Evolutionary conservation across 2,329 filamentous ascomycete genomes (phyloP), one percentile per base, ranked within the genome.

Genomic region (Botrytis squamosa): DNA sequence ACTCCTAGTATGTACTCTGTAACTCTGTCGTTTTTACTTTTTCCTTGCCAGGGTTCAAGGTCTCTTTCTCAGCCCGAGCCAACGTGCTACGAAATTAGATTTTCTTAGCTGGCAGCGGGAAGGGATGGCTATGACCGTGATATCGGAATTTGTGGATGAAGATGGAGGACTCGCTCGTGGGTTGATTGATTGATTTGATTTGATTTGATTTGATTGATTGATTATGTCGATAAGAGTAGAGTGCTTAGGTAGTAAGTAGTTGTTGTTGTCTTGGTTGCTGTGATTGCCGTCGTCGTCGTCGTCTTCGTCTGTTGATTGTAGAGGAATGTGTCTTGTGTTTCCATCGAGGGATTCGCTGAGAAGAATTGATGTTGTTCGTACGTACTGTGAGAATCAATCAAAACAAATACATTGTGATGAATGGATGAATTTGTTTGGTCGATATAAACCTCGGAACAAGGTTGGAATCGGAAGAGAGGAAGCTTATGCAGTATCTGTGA

Each of bases 91-190:
- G 40, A 66, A 49, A 66, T 49, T 66, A 52, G 22, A 67, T 55
- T 29, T 68, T 38, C 52, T 42, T 38, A n/a, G 52, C 49, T 68
- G 65, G 33, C 36, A n/a, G 49, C 36, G 49, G 65, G 3, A 38
- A 42, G 60, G 62, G 46, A 40, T 22, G 65, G 65, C 65, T 68
- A 42, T 68, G 65, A 68, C 65, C 33, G 36, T 67, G 65, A 67
- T 67, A 33, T 40, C 46, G 65, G 65, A 33, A 36, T 46, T 33
- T 65, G 5, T 6, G 36, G 29, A 46, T 16, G n/a, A 55, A 18
- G 36, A 40, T 10, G 20, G n/a, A 55, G 14, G 36, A 55, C 4
- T 66, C 42, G 44, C 14, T 66, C 29, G 29, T 66, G 44, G 44
- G 10, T 63, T 38, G 60, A 5, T 63, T 38, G 60, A 29, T 16